These are phyloP conservation scores for Angomonas deanei DNA, from an alignment of 208 protist species.

Conservation along the genomic window DNA sequence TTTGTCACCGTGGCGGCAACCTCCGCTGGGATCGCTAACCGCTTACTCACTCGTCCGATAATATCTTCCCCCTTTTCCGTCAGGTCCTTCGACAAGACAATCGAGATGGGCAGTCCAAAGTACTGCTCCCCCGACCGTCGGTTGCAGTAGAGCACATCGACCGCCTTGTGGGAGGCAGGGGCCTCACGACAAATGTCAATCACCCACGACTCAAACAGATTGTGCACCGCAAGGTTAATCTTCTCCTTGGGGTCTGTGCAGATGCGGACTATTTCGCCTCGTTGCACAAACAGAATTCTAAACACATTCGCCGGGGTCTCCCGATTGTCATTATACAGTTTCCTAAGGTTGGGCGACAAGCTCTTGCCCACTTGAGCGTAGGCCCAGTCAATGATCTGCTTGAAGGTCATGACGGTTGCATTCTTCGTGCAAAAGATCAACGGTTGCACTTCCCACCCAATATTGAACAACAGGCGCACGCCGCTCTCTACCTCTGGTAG, in stretches of 20 bases:
- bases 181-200: conserved; percentile 18
- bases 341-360: conserved; percentile 4
- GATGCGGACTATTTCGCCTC: conserved; percentile 10
- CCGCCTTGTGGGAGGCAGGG: conserved; percentile 16
- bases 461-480: conserved; percentile 26
- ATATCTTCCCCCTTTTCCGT: conserved; percentile 39
- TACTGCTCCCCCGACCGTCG: conserved; percentile 47
- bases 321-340: conserved; percentile 13
- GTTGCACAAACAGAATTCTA: conserved; percentile 22
- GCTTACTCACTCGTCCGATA: conserved; percentile 44
- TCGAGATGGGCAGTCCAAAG: conserved; percentile 69
- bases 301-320: conserved; percentile 3
- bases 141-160: conserved; percentile 63
- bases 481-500: conserved; percentile 14
- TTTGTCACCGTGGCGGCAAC: conserved; percentile 20
- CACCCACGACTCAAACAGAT: conserved; percentile 9
- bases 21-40: conserved; percentile 24
- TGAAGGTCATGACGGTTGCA: conserved; percentile 14
- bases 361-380: conserved; percentile 23
- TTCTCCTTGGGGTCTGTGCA: conserved; percentile 10
- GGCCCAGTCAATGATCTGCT: conserved; percentile 16
- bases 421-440: conserved; percentile 25
- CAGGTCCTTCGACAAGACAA: conserved; percentile 26
- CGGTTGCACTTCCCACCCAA: conserved; percentile 35
- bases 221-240: neutral